Evolutionary conservation across 495 filamentous ascomycete species (phyloP), one percentile per base, ranked within the genome.

Genomic region (Halenospora varia): DNA sequence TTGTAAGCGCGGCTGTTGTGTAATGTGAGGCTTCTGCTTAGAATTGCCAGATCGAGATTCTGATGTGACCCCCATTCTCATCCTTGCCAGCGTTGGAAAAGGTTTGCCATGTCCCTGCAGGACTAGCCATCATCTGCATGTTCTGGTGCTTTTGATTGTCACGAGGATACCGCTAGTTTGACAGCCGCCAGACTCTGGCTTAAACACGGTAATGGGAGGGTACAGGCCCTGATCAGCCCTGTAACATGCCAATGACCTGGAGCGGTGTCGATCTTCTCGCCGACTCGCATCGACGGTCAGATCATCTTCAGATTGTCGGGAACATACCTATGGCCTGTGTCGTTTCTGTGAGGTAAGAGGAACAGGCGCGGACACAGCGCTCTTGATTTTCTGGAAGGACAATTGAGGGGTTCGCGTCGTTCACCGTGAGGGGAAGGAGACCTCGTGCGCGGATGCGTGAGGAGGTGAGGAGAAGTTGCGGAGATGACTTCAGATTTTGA

Each of bases 281-380:
- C n/a, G n/a, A n/a, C n/a, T n/a, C n/a, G n/a, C n/a, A n/a, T n/a
- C n/a, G n/a, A n/a, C 49, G 56, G 26, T 53, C 22, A 51, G 23
- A 46, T 48, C 23, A 55, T 55, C 10, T 41, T 44, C 18, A n/a
- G 19, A 49, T 23, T 25, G 6, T 51, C 41, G 9, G 25, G 23
- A 42, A 39, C 11, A 22, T 17, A 18, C 24, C 20, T 24, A n/a
- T 2, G 40, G 10, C 11, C 10, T n/a, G n/a, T n/a, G n/a, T n/a
- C 26, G 13, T 54, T 49, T 41, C 29, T 45, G 48, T 63, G 53
- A 60, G 61, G 61, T 63, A 63, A 63, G 55, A 59, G 35, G 23
- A 25, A 49, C 22, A 25, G 22, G 4, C 3, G 47, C 47, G 9
- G 47, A 15, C 35, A 9, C 4, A 49, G 19, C 10, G 23, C 9